Evolutionary conservation across 2,329 filamentous ascomycete species (phyloP).

Genomic region (Elsinoe arachidis): DNA sequence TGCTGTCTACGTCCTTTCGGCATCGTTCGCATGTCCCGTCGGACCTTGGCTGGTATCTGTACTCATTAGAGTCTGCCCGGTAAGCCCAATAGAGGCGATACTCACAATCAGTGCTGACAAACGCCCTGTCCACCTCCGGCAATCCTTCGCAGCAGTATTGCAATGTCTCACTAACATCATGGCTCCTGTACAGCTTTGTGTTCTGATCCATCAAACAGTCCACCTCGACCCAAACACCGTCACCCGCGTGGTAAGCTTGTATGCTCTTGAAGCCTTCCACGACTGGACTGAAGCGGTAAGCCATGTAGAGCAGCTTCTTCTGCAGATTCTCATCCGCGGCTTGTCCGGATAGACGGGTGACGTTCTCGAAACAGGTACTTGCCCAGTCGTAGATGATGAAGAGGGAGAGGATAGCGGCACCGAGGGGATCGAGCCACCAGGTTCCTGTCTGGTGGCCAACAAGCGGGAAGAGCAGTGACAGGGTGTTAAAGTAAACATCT

Average conservation of each 20-base stretch:
- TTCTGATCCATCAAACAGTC: conserved; percentile 50
- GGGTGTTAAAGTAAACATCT: conserved; percentile 56
- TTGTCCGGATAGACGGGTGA: conserved; percentile 51
- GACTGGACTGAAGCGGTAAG: conserved; percentile 36
- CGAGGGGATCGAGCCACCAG: conserved; percentile 60
- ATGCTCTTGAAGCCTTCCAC: conserved; percentile 31
- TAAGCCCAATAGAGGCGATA: conserved; percentile 11
- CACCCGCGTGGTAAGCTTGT: conserved; percentile 52
- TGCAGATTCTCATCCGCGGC: conserved; percentile 44
- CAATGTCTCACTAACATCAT: conserved; percentile 55
- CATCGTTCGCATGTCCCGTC: conserved; percentile 33
- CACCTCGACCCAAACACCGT: conserved; percentile 55
- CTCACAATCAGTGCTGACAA: conserved; percentile 45
- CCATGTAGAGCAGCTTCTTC: conserved; percentile 52
- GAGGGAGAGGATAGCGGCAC: conserved; percentile 53
- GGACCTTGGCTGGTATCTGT: conserved; percentile 32
- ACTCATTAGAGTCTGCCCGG: neutral
- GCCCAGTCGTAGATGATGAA: conserved; percentile 65
- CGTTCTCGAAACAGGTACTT: conserved; percentile 51
- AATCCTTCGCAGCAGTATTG: conserved; percentile 53
- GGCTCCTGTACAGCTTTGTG: conserved; percentile 43
- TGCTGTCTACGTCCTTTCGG: conserved; percentile 16
- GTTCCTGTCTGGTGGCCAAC: conserved; percentile 50
- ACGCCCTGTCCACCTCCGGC: conserved; percentile 44
- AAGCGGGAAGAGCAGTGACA: conserved; percentile 54